These are phyloP conservation scores for Coemansia sp. DNA, from an alignment of 192 early-diverging fungal species.

Conservation along the genomic window DNA sequence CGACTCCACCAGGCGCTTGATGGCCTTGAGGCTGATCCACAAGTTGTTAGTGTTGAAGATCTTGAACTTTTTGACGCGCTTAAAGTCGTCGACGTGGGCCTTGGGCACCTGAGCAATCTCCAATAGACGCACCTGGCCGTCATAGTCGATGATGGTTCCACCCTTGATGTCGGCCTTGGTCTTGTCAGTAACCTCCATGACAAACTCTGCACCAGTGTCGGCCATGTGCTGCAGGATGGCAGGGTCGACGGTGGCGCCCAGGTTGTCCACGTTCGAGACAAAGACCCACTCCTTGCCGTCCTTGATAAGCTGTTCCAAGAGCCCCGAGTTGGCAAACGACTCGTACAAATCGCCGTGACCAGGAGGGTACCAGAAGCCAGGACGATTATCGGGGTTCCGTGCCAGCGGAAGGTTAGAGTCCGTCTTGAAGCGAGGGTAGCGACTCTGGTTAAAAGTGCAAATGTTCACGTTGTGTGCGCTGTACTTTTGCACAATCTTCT, in stretches of 20 bases:
- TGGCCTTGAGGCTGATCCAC: slow-evolving; percentile 82
- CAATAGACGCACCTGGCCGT: slow-evolving; percentile 86
- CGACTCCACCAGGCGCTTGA: slow-evolving; percentile 82
- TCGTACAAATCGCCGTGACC: slow-evolving; percentile 99
- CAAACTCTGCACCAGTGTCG: slow-evolving; percentile 82
- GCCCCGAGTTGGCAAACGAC: slow-evolving; percentile 86
- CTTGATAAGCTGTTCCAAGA: slow-evolving; percentile 88
- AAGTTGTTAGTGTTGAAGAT: slow-evolving; percentile 98
- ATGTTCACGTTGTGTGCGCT: slow-evolving; percentile 86
- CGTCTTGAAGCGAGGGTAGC: slow-evolving; percentile 90
- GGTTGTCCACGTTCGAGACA: slow-evolving; percentile 98
- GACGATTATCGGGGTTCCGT: slow-evolving; percentile 62
- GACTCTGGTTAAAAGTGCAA: slow-evolving; percentile 96
- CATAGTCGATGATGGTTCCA: slow-evolving; percentile 98
- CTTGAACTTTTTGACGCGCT: slow-evolving; percentile 99
- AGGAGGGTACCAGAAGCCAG: slow-evolving; percentile 78
- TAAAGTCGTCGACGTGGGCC: slow-evolving; percentile 97
- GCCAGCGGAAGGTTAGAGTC: slow-evolving; percentile 89
- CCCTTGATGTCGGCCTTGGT: slow-evolving; percentile 99
- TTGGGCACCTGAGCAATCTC: slow-evolving; percentile 99
- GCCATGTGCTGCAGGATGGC: slow-evolving; percentile 91
- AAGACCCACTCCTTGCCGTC: slow-evolving; percentile 98
- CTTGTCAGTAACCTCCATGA: slow-evolving; percentile 99
- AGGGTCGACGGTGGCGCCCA: slow-evolving; percentile 95
- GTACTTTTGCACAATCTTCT: slow-evolving; percentile 98